phyloP scores from a whole-genome alignment of 129 eudicot species.

The Helianthus tuberosus region DNA sequence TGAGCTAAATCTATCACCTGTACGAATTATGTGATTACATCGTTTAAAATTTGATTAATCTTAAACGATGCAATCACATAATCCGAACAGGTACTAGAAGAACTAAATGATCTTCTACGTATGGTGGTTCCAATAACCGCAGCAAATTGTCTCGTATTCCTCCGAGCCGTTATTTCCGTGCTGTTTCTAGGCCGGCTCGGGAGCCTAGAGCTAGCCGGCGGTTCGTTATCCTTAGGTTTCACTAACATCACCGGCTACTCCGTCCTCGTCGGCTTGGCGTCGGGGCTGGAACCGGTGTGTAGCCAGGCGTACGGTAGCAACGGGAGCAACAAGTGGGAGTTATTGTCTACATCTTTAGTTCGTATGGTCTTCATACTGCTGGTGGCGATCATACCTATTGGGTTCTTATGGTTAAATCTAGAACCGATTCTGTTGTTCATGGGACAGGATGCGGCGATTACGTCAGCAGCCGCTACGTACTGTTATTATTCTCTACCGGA shows the following conservation, averaged over 20 bases:
- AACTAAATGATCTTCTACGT: constrained; percentile 68
- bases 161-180: constrained; percentile 82
- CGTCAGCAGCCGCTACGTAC: constrained; percentile 70
- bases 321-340: constrained; percentile 63
- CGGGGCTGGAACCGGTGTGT: constrained; percentile 89
- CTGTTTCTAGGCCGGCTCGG: constrained; percentile 85
- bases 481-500: constrained; percentile 78
- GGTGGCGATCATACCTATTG: constrained; percentile 69
- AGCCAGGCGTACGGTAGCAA: constrained; percentile 87
- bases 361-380: constrained; percentile 77
- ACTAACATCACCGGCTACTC: constrained; percentile 97
- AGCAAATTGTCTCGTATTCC: constrained; percentile 76
- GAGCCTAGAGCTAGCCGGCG: constrained; percentile 91
- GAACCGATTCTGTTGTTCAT: constrained; percentile 62
- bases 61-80: too few relatives aligned
- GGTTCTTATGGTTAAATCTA: constrained; percentile 66
- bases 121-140: constrained; percentile 95
- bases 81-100: constrained; percentile 54
- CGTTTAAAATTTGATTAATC: too few relatives aligned
- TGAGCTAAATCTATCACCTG: too few relatives aligned
- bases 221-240: constrained; percentile 87
- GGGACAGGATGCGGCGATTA: constrained; percentile 82
- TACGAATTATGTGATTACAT: too few relatives aligned
- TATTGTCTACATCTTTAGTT: constrained; percentile 63
- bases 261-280: constrained; percentile 78